Percentiles rank a stretch among this genome's conserved stretches.
These are phyloP conservation scores for Cryptococcus depauperatus DNA, from an alignment of 1,284 basidiomycete genomes.

Conservation along the genomic window DNA sequence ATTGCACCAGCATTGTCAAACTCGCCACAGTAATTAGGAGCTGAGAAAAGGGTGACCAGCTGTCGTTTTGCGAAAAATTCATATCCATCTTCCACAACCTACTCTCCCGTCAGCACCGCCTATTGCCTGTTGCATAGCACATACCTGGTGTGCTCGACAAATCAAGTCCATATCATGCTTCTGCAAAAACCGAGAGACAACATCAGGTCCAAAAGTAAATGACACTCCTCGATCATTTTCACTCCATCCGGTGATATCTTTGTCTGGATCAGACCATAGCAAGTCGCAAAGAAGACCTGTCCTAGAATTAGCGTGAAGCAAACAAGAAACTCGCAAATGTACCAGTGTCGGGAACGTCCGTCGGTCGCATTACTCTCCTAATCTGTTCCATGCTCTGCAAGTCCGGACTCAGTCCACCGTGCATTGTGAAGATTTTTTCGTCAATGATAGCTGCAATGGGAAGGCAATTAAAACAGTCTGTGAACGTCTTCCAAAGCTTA, in stretches of 20 bases:
- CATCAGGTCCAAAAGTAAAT: constrained; percentile 80
- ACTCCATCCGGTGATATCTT: constrained; percentile 98
- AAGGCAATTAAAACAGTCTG: constrained; percentile 58
- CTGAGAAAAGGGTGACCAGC: constrained; percentile 93
- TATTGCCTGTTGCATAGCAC: constrained; percentile 25
- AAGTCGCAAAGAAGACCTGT: constrained; percentile 86
- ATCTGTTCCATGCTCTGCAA: constrained; percentile 99
- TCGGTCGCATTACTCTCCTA: constrained; percentile 96
- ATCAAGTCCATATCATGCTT: constrained; percentile 99
- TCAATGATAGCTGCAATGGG: constrained; percentile 58
- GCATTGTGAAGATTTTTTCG: constrained; percentile 56
- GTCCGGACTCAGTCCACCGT: constrained; percentile 65
- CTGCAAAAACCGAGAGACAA: constrained; percentile 94
- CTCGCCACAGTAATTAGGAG: constrained; percentile 60
- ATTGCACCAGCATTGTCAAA: constrained; percentile 99
- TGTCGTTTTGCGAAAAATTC: constrained; percentile 99
- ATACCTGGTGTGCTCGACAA: constrained; percentile 90
- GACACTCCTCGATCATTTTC: constrained; percentile 99
- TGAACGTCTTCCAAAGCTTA: constrained; percentile 60
- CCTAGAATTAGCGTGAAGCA: not conserved
- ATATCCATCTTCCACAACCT: constrained; percentile 98
- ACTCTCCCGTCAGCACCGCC: not conserved
- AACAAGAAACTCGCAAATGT: constrained; percentile 28
- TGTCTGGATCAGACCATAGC: constrained; percentile 98
- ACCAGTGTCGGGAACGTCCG: constrained; percentile 98